Base-by-base conservation (phyloP, 2,329 filamentous ascomycete species). In the Parafenestella ontariensis region DNA sequence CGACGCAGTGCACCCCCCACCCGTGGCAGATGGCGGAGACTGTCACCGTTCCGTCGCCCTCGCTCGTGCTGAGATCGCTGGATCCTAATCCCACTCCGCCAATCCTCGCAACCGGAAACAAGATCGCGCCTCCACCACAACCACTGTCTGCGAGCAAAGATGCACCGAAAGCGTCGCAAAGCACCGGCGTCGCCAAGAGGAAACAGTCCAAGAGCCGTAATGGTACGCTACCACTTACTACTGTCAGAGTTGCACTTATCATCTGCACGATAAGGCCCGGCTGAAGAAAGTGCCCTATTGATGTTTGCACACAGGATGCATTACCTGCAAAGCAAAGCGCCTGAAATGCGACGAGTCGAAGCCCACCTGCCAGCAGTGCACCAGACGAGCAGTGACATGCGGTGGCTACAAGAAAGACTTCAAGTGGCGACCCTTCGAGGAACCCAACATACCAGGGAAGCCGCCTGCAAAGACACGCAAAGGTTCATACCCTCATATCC, bases 181-280 rank as follows among this genome's bases (percentile, higher is more conserved):
- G 71, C 26, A 71, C 67, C 57, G 78, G 72, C 43, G 71, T 80
- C 49, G 76, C 76, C 39, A 90, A 89, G 69, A 85, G 86, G 26
- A 91, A 90, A 70, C 88, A 90, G 76, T 88, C 87, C 56, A 91
- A 91, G 75, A 90, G 87, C 77, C 86, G 88, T 64, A 90, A 90
- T 79, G 88, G 88, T 90, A 85, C 66, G 82, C 76, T 56, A 20
- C 26, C 33, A 13, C 29, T 28, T 36, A 9, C 7, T 17, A 36
- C 41, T 44, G 23, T 20, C 26, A 43, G 5, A 15, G 10, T 23
- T 15, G 37, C 7, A 18, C 36, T 21, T 39, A 21, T 39, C 17
- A 8, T 8, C 9, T 9, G n/a, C 18, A 40, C 42, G 57, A 13
- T 54, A 54, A 26, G n/a, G 9, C n/a, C 24, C 21, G 24, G 47